Evolutionary conservation across 495 filamentous ascomycete genomes (phyloP).

Genomic region (Hyaloscypha bicolor): DNA sequence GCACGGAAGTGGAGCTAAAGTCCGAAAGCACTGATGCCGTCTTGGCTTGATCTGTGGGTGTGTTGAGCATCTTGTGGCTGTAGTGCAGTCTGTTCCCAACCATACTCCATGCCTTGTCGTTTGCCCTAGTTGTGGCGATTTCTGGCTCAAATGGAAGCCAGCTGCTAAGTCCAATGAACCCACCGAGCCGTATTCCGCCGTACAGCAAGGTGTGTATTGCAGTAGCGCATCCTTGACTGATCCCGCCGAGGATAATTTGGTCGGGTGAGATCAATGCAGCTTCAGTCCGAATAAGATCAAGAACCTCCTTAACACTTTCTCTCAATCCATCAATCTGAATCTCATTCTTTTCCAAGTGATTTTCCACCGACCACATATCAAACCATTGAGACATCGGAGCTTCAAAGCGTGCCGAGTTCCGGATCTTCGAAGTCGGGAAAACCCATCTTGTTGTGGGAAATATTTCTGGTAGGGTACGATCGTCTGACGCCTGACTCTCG

Average conservation of each 20-base stretch:
- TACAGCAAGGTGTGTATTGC: conserved; percentile 45
- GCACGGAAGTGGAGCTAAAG: not conserved
- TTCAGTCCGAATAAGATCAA: conserved; percentile 41
- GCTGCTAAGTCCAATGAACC: conserved; percentile 57
- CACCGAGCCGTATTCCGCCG: conserved; percentile 38
- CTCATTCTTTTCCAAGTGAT: conserved; percentile 33
- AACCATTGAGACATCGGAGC: conserved; percentile 52
- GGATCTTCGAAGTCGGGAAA: conserved; percentile 53
- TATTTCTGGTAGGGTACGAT: conserved; percentile 34
- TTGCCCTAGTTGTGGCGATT: conserved; percentile 22
- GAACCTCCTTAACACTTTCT: conserved; percentile 42
- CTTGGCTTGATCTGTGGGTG: not conserved
- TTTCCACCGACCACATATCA: conserved; percentile 44
- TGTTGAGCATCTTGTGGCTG: conserved; percentile 8
- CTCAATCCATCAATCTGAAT: conserved; percentile 47
- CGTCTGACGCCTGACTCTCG: conserved; percentile 34
- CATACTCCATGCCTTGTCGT: no score
- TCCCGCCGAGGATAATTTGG: conserved; percentile 48
- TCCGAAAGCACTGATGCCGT: not conserved
- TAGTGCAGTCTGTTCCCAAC: no score
- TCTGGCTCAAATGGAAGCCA: conserved; percentile 52
- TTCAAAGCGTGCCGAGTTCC: conserved; percentile 43
- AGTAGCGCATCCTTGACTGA: conserved; percentile 59
- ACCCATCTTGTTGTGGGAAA: conserved; percentile 46
- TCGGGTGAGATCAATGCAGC: conserved; percentile 33